Percentiles rank a stretch among this genome's conserved stretches.
phyloP scores from a whole-genome alignment of 257 asterid species.

The Apocynum venetum region DNA sequence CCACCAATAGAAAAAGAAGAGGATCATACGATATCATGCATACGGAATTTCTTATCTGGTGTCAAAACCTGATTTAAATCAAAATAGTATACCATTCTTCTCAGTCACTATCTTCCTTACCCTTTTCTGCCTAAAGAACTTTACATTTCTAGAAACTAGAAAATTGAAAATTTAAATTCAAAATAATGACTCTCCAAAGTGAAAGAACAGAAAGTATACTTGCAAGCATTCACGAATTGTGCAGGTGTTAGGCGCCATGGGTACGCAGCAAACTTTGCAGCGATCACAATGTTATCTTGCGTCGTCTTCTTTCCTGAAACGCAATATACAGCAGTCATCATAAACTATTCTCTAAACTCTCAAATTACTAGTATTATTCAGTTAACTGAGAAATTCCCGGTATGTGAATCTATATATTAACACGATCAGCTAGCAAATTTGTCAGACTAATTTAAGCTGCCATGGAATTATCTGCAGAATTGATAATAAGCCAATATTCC shows the following conservation, averaged over 20 bases:
- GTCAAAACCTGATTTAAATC: not conserved
- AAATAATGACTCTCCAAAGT: not conserved
- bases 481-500: not conserved
- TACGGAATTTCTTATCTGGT: not conserved
- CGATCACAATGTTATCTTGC: slow-evolving; percentile 57
- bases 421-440: not conserved
- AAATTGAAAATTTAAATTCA: not conserved
- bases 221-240: slow-evolving; percentile 89
- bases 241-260: slow-evolving; percentile 95
- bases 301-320: slow-evolving; percentile 50
- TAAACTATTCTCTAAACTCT: not conserved
- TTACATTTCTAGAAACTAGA: not conserved
- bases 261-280: slow-evolving; percentile 94
- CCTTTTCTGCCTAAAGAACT: not conserved
- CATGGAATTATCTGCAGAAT: not conserved
- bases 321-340: slow-evolving; percentile 3
- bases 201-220: slow-evolving; percentile 38
- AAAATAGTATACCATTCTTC: not conserved
- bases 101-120: not conserved
- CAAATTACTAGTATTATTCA: not conserved
- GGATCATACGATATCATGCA: not conserved
- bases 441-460: not conserved
- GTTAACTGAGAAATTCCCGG: not conserved
- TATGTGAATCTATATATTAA: not conserved
- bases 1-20: not conserved